Percentiles rank a stretch among this genome's conserved stretches.
These are phyloP conservation scores for Cladosporium sp. DNA, from an alignment of 2,329 filamentous ascomycete genomes.

Conservation along the genomic window DNA sequence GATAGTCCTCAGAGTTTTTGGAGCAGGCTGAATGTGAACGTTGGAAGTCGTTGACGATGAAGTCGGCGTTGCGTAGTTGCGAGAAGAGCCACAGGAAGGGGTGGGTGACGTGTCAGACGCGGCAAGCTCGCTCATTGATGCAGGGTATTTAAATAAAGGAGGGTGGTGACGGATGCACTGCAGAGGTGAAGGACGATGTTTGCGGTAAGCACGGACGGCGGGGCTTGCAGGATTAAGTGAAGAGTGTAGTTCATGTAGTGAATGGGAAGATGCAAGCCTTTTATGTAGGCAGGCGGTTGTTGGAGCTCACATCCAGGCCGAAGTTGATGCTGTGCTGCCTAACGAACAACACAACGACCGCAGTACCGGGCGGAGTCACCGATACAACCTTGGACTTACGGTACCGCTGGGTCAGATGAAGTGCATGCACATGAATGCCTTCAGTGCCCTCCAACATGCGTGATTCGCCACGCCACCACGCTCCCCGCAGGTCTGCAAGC, in stretches of 20 bases:
- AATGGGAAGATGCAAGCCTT: not conserved
- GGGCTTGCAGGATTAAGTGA: not conserved
- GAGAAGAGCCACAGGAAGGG: not conserved
- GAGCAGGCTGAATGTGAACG: not conserved
- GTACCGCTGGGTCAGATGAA: slow-evolving; percentile 3
- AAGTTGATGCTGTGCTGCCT: slow-evolving; percentile 5
- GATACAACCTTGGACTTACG: not conserved
- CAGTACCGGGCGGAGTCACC: slow-evolving; percentile 1
- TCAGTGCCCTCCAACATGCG: slow-evolving; percentile 2
- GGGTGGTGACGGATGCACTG: slow-evolving; percentile 9
- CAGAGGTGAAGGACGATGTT: slow-evolving; percentile 7
- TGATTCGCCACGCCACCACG: not conserved
- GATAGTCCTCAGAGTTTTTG: not conserved
- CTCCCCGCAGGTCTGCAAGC: slow-evolving; percentile 3
- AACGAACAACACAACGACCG: not conserved
- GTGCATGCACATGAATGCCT: slow-evolving; percentile 1
- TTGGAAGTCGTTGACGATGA: slow-evolving; percentile 3
- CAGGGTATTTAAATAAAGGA: not conserved
- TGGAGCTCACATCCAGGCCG: not conserved
- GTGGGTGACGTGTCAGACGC: slow-evolving; percentile 14
- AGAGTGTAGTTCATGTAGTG: not conserved
- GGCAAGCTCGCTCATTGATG: slow-evolving; percentile 9
- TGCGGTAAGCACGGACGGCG: slow-evolving; percentile 10
- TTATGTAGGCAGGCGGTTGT: not conserved
- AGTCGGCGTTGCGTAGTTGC: not conserved